Base-by-base conservation (phyloP, 768 basidiomycete genomes). In the Leccinum variicolor region DNA sequence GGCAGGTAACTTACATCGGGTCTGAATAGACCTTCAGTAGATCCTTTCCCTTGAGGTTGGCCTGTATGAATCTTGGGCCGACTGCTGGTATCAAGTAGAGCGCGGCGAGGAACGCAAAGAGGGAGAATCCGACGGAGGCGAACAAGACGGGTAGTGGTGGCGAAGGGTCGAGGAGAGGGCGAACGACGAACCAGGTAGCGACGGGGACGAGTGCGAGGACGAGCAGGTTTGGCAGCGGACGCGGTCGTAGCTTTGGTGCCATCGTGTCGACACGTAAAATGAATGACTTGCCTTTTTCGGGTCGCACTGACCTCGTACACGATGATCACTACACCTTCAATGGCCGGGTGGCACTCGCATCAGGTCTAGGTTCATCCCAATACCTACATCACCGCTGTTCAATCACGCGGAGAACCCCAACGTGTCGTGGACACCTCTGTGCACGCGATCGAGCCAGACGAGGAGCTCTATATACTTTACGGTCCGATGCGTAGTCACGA, bases 41-140 rank as follows among this genome's bases (percentile, higher is more conserved):
- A 72, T 99, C 97, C 59, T 80, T 81, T 21, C 97, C 97, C 65
- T 85, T 87, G 54, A 99, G 76, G 49, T 90, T 86, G 2, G 92
- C 93, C 45, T 80, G 82, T 25, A 93, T 76, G 68, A 98, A 96
- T 0, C 84, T 81, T 0, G 85, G 84, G 0, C 89, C 90, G 14
- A 99, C 80, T 0, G 83, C 81, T n/a, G 95, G 96, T 29, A 98
- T 81, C 45, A 93, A 80, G 65, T 86, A 84, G 13, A 92, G 67
- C 1, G 90, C 86, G 2, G 84, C 83, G 11, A 92, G 67, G 56
- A 96, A 87, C 0, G 94, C 92, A 60, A 94, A 79, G 50, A 96
- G 72, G 2, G 92, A 87, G 73, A 96, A 87, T 0, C 95, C 94
- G 50, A 94, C 62, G 14, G 88, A 91, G 1, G 84, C 84, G 66